These are phyloP conservation scores for Prunus dulcis DNA, from an alignment of 306 rosid species.

Conservation along the genomic window DNA sequence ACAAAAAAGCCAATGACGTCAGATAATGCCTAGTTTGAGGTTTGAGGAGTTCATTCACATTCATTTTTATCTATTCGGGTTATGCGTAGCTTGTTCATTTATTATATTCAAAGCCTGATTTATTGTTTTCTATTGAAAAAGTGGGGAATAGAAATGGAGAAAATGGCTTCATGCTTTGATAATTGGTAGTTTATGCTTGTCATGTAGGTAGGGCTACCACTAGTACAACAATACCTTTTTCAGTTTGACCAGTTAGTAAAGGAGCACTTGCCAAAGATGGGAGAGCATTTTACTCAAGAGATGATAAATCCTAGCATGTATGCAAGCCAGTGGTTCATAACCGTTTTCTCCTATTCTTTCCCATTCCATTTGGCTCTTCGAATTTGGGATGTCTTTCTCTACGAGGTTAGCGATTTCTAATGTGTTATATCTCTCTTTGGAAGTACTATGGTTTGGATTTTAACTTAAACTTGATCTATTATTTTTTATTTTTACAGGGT, in stretches of 20 bases:
- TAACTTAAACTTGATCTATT: neutral
- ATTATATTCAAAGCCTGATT: neutral
- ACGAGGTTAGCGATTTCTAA: slow-evolving; percentile 59
- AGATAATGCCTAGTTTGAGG: neutral
- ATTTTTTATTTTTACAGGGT: slow-evolving; percentile 46
- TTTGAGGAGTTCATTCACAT: neutral
- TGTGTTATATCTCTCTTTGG: neutral
- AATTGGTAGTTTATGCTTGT: slow-evolving; percentile 17
- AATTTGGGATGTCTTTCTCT: slow-evolving; percentile 97
- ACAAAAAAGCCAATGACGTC: neutral
- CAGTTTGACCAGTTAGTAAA: slow-evolving; percentile 73
- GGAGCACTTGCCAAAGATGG: slow-evolving; percentile 81
- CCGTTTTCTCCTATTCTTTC: slow-evolving; percentile 95
- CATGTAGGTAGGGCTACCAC: slow-evolving; percentile 80
- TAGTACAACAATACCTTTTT: slow-evolving; percentile 90
- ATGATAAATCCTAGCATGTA: slow-evolving; percentile 99
- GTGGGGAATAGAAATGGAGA: neutral
- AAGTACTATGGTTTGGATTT: slow-evolving; percentile 15
- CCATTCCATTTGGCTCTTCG: slow-evolving; percentile 98
- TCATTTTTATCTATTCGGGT: neutral
- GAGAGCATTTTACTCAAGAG: slow-evolving; percentile 82
- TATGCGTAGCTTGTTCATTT: slow-evolving; percentile 1
- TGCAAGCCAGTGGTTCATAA: slow-evolving; percentile 99
- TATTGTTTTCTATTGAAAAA: slow-evolving; percentile 1
- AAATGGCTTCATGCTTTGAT: slow-evolving; percentile 17